Conservation (phyloP, 2,329 filamentous ascomycete species). For the Raffaelea arxii region DNA sequence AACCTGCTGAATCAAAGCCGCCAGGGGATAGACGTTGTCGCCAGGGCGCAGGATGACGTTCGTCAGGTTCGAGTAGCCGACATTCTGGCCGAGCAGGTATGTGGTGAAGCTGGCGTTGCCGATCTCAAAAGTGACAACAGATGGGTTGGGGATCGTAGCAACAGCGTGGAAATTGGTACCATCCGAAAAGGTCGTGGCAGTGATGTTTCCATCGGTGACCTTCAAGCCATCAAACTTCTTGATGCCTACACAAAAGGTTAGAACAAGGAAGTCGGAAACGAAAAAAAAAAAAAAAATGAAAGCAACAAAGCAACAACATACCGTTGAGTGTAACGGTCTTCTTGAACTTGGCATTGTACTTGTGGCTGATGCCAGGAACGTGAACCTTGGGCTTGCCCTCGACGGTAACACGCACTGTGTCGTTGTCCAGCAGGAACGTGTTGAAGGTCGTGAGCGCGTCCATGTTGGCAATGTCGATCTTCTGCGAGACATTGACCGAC, state of each 20-base stretch:
- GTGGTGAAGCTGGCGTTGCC: constrained; percentile 56
- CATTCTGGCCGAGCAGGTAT: constrained; percentile 36
- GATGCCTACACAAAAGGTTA: constrained; percentile 22
- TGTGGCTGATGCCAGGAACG: constrained; percentile 37
- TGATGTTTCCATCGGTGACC: constrained; percentile 40
- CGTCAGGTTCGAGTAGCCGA: constrained; percentile 49
- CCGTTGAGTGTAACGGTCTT: constrained; percentile 42
- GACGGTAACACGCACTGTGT: constrained; percentile 40
- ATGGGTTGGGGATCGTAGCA: constrained; percentile 53
- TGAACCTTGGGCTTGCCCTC: constrained; percentile 41
- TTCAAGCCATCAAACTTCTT: constrained; percentile 46
- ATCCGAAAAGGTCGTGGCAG: constrained; percentile 25
- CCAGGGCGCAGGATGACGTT: constrained; percentile 51
- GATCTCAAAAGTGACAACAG: constrained; percentile 53
- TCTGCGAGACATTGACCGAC: constrained; percentile 42
- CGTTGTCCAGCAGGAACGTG: constrained; percentile 39
- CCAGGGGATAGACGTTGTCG: constrained; percentile 44
- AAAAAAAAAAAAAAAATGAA: not conserved
- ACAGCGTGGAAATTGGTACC: constrained; percentile 53
- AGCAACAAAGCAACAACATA: constrained; percentile 7
- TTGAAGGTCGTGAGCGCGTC: constrained; percentile 46
- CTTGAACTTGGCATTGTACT: constrained; percentile 43
- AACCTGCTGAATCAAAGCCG: constrained; percentile 40
- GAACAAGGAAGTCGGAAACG: not conserved
- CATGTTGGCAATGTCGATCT: constrained; percentile 34